A percentile compares a stretch with the other conserved stretches of the same genome.
These are phyloP conservation scores for Arthroderma sp. DNA, from an alignment of 2,329 filamentous ascomycete genomes.

Conservation along the genomic window DNA sequence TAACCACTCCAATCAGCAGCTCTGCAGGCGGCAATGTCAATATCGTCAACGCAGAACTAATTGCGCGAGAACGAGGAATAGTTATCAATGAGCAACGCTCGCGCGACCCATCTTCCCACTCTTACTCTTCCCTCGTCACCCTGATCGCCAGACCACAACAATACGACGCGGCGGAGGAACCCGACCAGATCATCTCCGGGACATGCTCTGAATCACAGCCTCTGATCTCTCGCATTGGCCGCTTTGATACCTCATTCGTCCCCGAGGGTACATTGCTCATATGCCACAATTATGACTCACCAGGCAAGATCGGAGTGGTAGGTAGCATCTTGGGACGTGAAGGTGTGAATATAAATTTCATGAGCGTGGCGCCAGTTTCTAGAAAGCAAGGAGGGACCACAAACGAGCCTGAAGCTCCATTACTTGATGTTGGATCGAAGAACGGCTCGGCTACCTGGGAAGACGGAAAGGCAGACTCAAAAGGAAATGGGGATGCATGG, in stretches of 20 bases:
- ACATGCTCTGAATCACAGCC: constrained; percentile 24
- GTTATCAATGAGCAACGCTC: constrained; percentile 61
- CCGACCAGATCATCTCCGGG: constrained; percentile 40
- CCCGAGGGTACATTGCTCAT: constrained; percentile 65
- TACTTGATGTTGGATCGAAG: constrained; percentile 5
- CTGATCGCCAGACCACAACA: constrained; percentile 40
- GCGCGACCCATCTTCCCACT: constrained; percentile 46
- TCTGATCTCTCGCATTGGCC: constrained; percentile 59
- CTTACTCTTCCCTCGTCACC: constrained; percentile 59
- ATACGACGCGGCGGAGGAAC: constrained; percentile 14
- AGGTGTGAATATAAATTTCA: constrained; percentile 66
- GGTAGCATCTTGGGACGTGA: constrained; percentile 56
- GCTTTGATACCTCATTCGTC: constrained; percentile 60
- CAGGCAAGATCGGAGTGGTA: constrained; percentile 70
- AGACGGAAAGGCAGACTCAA: constrained; percentile 14
- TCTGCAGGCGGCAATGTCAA: constrained; percentile 57
- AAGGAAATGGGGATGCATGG: constrained; percentile 16
- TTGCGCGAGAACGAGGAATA: constrained; percentile 65
- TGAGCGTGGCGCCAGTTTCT: constrained; percentile 51
- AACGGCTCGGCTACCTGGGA: constrained; percentile 12
- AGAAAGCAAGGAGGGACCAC: constrained; percentile 8
- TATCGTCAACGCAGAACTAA: constrained; percentile 66
- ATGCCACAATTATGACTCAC: constrained; percentile 66
- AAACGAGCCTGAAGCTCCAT: not conserved
- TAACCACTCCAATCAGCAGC: constrained; percentile 56